Conservation (phyloP, 2,329 filamentous ascomycete genomes). For the Albifimbria verrucaria region DNA sequence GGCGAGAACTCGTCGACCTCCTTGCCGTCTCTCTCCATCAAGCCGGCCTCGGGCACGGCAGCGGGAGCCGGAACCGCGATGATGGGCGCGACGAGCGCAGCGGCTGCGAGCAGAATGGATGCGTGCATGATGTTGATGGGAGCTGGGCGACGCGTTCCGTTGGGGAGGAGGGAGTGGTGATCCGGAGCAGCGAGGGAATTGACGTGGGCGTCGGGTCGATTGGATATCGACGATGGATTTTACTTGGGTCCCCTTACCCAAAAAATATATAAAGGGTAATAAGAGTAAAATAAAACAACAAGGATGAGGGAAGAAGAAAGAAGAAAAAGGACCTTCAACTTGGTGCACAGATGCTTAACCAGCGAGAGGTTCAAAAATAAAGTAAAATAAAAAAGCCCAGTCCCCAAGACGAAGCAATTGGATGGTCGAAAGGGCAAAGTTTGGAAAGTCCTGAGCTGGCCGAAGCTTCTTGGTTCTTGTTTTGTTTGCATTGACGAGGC, state of each 20-base stretch:
- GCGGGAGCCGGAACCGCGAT: slow-evolving; percentile 25
- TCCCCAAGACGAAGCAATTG: no score
- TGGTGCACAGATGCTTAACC: neutral
- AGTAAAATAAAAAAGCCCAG: no score
- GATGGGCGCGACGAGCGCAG: slow-evolving; percentile 20
- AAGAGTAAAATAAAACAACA: slow-evolving; percentile 6
- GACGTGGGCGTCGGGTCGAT: slow-evolving; percentile 13
- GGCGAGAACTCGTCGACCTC: slow-evolving; percentile 30
- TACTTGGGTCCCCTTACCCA: neutral
- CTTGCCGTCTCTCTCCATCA: slow-evolving; percentile 10
- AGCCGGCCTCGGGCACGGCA: slow-evolving; percentile 15
- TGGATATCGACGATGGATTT: slow-evolving; percentile 1
- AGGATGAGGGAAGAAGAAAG: slow-evolving; percentile 6
- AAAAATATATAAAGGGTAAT: neutral
- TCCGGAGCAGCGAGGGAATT: slow-evolving; percentile 1
- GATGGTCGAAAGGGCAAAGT: no score
- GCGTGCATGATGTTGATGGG: slow-evolving; percentile 27
- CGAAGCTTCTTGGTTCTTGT: no score
- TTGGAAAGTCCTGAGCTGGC: no score
- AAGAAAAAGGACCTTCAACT: neutral
- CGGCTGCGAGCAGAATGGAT: slow-evolving; percentile 23
- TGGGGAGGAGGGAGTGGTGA: no score
- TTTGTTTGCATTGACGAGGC: neutral
- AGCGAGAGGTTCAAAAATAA: no score
- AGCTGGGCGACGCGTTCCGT: slow-evolving; percentile 6